Conservation (phyloP, 1,284 basidiomycete genomes). For the Moesziomyces parantarcticus region DNA sequence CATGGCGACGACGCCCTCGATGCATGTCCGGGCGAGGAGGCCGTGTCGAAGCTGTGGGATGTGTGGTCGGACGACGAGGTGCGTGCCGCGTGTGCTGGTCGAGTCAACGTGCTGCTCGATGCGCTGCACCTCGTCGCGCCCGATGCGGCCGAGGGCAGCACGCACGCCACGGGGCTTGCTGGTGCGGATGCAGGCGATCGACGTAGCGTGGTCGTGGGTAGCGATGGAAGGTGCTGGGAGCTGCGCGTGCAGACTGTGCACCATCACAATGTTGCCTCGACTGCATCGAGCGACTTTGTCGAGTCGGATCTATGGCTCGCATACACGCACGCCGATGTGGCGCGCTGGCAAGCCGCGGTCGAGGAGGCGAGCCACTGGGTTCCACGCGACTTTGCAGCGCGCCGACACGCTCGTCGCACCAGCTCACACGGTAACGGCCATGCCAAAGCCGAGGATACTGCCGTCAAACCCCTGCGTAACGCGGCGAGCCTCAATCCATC, state of each 20-base stretch:
- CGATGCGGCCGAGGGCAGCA: conserved; percentile 4
- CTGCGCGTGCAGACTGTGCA: conserved; percentile 34
- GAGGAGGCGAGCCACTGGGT: conserved; percentile 43
- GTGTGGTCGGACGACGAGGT: conserved; percentile 42
- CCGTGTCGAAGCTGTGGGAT: conserved; percentile 37
- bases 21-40: conserved; percentile 18
- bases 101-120: conserved; percentile 23
- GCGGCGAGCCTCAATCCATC: conserved; percentile 27
- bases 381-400: conserved; percentile 16
- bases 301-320: conserved; percentile 46
- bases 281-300: conserved; percentile 24
- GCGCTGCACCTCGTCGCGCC: conserved; percentile 34
- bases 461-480: conserved; percentile 16
- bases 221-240: conserved; percentile 28
- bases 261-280: conserved; percentile 17
- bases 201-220: conserved; percentile 21
- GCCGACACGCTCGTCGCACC: conserved; percentile 10
- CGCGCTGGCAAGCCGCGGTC: conserved; percentile 27
- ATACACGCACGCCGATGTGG: conserved; percentile 28
- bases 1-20: conserved; percentile 32
- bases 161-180: conserved; percentile 4
- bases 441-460: not conserved
- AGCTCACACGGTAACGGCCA: not conserved
- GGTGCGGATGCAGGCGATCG: conserved; percentile 6
- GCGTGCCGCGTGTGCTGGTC: conserved; percentile 33